These are phyloP conservation scores for Dictyostelium firmibasis DNA, from an alignment of 78 protist species.

Conservation along the genomic window DNA sequence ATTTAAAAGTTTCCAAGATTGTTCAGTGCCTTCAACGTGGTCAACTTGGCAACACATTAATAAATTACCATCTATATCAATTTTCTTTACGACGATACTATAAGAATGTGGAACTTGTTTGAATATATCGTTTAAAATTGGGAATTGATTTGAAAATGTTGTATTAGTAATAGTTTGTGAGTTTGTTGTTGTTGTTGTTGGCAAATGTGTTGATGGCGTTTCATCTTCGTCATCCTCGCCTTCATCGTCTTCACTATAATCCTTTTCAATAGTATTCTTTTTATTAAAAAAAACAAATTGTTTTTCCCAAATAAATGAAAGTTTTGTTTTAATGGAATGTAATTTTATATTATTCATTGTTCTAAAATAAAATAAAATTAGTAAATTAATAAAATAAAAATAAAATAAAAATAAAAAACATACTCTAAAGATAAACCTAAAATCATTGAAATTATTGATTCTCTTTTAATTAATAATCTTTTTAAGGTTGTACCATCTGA, in stretches of 20 bases:
- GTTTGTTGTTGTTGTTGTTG: background rate
- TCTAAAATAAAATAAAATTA: background rate
- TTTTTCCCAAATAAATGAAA: background rate
- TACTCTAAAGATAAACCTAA: constrained; percentile 1
- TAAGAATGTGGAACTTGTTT: background rate
- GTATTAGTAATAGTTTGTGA: background rate
- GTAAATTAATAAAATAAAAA: background rate
- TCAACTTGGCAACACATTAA: background rate
- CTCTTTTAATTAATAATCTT: background rate
- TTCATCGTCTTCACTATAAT: background rate
- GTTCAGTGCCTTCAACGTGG: background rate
- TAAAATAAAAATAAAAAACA: background rate
- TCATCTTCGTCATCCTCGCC: background rate
- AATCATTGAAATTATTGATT: background rate
- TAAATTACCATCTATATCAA: background rate
- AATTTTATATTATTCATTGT: background rate
- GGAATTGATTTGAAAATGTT: background rate
- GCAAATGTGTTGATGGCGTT: no score
- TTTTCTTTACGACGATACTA: background rate
- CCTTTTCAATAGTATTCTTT: background rate
- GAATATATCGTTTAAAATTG: background rate
- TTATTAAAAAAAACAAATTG: background rate
- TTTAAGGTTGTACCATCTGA: constrained; percentile 39
- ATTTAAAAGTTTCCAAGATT: constrained; percentile 2
- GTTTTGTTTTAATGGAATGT: background rate